Percentiles rank a stretch among this genome's conserved stretches.
These are phyloP conservation scores for Ceratobasidium theobromae DNA, from an alignment of 1,284 basidiomycete species.

Conservation along the genomic window DNA sequence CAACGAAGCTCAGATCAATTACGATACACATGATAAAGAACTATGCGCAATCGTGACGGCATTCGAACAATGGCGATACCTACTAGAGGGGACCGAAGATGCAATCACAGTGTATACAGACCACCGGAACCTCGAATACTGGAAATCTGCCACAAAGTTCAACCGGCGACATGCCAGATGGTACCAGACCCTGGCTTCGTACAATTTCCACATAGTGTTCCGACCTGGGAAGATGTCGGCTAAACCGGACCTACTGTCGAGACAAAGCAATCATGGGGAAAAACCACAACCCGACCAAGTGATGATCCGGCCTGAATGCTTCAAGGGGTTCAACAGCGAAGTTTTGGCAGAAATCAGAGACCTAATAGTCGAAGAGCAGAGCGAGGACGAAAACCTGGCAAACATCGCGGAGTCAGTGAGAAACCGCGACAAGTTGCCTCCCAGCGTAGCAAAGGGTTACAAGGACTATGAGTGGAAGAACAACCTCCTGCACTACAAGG, in stretches of 20 bases:
- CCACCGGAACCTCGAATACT: conserved; percentile 33
- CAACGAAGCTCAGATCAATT: conserved; percentile 42
- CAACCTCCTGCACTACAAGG: background rate
- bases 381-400: background rate
- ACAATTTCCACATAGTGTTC: too few species aligned
- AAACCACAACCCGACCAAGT: background rate
- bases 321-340: too few species aligned
- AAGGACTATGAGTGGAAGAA: background rate
- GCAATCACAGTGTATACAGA: too few species aligned
- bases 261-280: background rate
- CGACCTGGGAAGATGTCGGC: background rate
- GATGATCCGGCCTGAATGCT: background rate
- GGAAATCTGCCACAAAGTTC: too few species aligned
- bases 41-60: conserved; percentile 36
- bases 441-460: background rate
- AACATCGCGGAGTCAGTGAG: background rate
- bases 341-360: too few species aligned
- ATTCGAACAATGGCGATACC: too few species aligned
- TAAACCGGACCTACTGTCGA: background rate
- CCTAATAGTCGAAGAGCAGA: too few species aligned
- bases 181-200: too few species aligned
- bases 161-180: too few species aligned
- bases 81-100: too few species aligned
- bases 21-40: conserved; percentile 44
- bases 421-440: background rate